Evolutionary conservation across 805 yeast genomes (phyloP).

Genomic region (Candida sanyiensis): DNA sequence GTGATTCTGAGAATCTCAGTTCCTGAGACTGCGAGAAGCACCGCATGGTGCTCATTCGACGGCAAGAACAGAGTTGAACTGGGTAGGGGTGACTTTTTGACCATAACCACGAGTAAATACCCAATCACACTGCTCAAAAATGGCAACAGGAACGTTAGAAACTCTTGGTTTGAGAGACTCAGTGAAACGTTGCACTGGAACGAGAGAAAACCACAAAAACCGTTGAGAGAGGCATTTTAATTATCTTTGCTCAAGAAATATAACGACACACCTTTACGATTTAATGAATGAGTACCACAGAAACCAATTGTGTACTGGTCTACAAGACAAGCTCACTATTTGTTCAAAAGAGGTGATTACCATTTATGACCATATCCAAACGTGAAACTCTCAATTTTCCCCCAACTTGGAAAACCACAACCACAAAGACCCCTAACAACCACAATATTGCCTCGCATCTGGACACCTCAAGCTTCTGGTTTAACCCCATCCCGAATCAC

Average conservation of each 20-base stretch:
- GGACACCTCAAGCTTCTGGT: too few relatives aligned
- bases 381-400: too few relatives aligned
- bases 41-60: conserved; percentile 34
- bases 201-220: conserved; percentile 30
- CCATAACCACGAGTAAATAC: conserved; percentile 30
- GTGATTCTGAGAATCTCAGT: conserved; percentile 29
- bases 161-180: conserved; percentile 29
- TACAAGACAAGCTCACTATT: too few relatives aligned
- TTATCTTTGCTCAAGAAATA: neutral
- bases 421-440: too few relatives aligned
- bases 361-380: too few relatives aligned
- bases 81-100: conserved; percentile 28
- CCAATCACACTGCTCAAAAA: conserved; percentile 27
- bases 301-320: too few relatives aligned
- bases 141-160: conserved; percentile 7
- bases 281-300: too few relatives aligned
- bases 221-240: conserved; percentile 12
- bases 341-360: too few relatives aligned
- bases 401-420: too few relatives aligned
- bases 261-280: too few relatives aligned
- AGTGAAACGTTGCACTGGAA: conserved; percentile 33
- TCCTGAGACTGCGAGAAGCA: conserved; percentile 28
- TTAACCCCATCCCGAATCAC: too few relatives aligned
- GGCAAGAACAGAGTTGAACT: conserved; percentile 31
- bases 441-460: too few relatives aligned